A percentile compares a stretch with the other conserved stretches of the same genome.
These are phyloP conservation scores for Penicillium taxi DNA, from an alignment of 495 filamentous ascomycete genomes.

Conservation along the genomic window DNA sequence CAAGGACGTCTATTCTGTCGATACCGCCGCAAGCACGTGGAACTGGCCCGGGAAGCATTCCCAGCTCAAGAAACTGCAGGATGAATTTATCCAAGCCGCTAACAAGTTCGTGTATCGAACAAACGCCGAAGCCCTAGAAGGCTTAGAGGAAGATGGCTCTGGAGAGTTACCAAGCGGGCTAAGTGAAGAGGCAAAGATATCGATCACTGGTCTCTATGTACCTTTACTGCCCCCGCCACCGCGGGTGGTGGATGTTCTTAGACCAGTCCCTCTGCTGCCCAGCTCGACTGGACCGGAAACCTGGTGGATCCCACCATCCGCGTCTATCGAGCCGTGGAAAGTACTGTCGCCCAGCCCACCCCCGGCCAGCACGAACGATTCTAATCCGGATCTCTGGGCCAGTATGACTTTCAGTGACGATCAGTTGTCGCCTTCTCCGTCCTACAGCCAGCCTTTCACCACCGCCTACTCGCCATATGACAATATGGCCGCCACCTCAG, in stretches of 20 bases:
- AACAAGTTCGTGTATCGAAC: conserved; percentile 97
- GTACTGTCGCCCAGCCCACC: conserved; percentile 82
- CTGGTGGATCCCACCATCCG: conserved; percentile 68
- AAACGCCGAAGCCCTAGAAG: conserved; percentile 82
- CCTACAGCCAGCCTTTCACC: conserved; percentile 72
- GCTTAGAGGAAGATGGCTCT: conserved; percentile 92
- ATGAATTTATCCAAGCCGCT: conserved; percentile 92
- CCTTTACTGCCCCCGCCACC: conserved; percentile 90
- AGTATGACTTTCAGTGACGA: conserved; percentile 62
- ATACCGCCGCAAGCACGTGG: conserved; percentile 82
- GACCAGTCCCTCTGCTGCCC: conserved; percentile 74
- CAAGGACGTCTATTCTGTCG: conserved; percentile 90
- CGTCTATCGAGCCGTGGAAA: conserved; percentile 85
- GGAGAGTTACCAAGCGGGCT: conserved; percentile 87
- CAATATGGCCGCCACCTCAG: conserved; percentile 54
- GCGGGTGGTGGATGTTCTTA: conserved; percentile 83
- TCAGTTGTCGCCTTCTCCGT: conserved; percentile 62
- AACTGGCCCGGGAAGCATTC: conserved; percentile 95
- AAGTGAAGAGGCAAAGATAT: conserved; percentile 88
- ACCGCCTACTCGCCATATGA: conserved; percentile 66
- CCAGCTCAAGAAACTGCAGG: conserved; percentile 95
- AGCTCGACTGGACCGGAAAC: conserved; percentile 70
- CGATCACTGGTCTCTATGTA: conserved; percentile 76
- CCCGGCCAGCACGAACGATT: conserved; percentile 62
- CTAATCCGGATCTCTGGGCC: conserved; percentile 69